Evolutionary conservation across 495 filamentous ascomycete genomes (phyloP), one percentile per base, ranked within the genome.

Genomic region (Halenospora varia): DNA sequence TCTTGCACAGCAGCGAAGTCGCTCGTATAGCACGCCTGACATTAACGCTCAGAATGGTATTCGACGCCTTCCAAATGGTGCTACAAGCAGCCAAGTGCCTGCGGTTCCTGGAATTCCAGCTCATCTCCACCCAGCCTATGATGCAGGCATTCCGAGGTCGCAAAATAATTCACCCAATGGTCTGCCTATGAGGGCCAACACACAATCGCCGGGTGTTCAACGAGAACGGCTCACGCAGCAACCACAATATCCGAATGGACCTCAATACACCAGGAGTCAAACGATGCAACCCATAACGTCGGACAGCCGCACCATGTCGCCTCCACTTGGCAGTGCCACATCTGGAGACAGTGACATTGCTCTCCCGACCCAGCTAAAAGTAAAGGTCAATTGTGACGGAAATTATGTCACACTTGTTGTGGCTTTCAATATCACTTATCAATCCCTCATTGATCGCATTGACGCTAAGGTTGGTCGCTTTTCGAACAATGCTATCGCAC

Each of bases 381-480:
- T 96, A 51, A 96, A 92, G 71, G 91, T 98, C 29, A 89, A 90
- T 64, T 94, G 88, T 65, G 84, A 83, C 50, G 82, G 83, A 17
- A 85, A 82, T 56, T 92, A 95, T 62, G 86, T 97, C 55, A 96
- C 92, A 0, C 78, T 98, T 10, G 92, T 98, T 26, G 94, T 95
- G 44, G 85, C 89, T 19, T 93, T 87, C 74, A 94, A 91, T 65
- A 98, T 97, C 64, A 82, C 88, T 46, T 96, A 95, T 72, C 88
- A 92, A 48, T 92, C 89, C 25, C 77, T 98, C 20, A 89, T 90
- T 48, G 92, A 97, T 65, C 90, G 94, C n/a, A 97, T 98, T 65
- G 95, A 97, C 70, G 88, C 88, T 20, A 97, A 97, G 71, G 81
- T 98, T 62, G 86, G 85, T 40, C 82, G 90, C 45, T 87, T 89